Evolutionary conservation across 306 rosid species (phyloP).

Genomic region (Sicyos baderoa): DNA sequence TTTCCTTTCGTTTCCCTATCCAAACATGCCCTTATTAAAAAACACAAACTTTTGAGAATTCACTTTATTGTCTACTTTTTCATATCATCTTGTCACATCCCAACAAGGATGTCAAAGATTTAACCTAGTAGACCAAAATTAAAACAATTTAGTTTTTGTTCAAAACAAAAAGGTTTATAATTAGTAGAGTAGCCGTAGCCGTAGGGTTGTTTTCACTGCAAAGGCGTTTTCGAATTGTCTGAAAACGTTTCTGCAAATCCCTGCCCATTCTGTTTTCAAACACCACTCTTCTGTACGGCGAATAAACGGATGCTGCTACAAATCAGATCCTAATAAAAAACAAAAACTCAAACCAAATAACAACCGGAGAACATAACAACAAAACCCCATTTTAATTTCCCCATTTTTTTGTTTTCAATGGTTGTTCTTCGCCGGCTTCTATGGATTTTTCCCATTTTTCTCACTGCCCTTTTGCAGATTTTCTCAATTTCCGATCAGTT

Average conservation of each 20-base stretch:
- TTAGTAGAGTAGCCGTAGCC: not conserved
- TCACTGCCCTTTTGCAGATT: conserved; percentile 19
- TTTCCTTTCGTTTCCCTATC: too few relatives aligned
- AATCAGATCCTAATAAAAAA: too few relatives aligned
- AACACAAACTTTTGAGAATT: too few relatives aligned
- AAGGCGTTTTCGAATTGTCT: conserved; percentile 4
- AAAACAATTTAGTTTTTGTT: not conserved
- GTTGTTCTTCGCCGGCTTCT: conserved; percentile 17
- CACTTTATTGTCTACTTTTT: too few relatives aligned
- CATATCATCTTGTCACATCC: not conserved
- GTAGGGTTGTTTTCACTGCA: conserved; percentile 7
- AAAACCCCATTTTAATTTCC: not conserved
- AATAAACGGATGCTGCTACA: not conserved
- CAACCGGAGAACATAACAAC: not conserved
- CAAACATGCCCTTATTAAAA: too few relatives aligned
- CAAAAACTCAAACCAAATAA: not conserved
- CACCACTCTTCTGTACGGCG: conserved; percentile 5
- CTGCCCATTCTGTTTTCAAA: not conserved
- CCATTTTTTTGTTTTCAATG: conserved; percentile 25
- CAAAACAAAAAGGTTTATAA: not conserved
- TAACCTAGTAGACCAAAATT: not conserved
- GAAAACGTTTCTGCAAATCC: not conserved
- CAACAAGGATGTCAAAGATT: not conserved
- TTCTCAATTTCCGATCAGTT: conserved; percentile 25
- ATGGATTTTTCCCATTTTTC: conserved; percentile 11